Evolutionary conservation across 495 filamentous ascomycete species (phyloP), one percentile per base, ranked within the genome.

Genomic region (Hypoxylon crocopeplum): DNA sequence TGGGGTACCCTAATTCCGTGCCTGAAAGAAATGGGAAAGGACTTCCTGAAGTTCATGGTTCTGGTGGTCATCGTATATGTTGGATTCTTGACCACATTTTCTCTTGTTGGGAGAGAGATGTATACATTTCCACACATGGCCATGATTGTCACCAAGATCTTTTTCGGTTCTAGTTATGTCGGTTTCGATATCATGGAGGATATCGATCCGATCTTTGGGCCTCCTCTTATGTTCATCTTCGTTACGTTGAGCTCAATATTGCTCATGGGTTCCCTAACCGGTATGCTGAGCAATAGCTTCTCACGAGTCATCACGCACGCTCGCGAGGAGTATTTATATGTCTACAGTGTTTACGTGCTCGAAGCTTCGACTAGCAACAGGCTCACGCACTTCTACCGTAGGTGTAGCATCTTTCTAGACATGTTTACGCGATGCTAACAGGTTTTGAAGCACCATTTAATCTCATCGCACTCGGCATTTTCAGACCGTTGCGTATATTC

Each of bases 41-140:
- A 94, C 54, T 96, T 96, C 66, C 72, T 94, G 65, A 93, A 93
- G 58, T 97, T 97, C 71, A 83, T 93, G 68, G 86, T 90, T 10
- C 79, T 97, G n/a, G 90, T 98, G 16, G 74, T 88, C 39, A 85
- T 97, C 48, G 75, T 96, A 59, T 96, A 95, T 67, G 62, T 79
- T 50, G 92, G 93, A 54, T 98, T 97, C 76, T 75, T 97, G 21
- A 96, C 93, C 0, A 97, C 92, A 0, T 97, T 97, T 67, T 88
- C 90, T 1, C 85, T 97, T 56, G 83, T 98, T 50, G 93, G 90
- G 19, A 83, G 93, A 59, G 90, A 92, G 61, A 72, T 78, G 11
- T 90, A 89, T 64, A 84, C 84, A 16, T 81, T 89, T n/a, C 67
- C 75, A 6, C 76, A 91, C 58, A 96, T 96, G 87, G 86, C 88